Evolutionary conservation across 2,329 filamentous ascomycete species (phyloP), one percentile per base, ranked within the genome.

Genomic region (Epichloe baconii): DNA sequence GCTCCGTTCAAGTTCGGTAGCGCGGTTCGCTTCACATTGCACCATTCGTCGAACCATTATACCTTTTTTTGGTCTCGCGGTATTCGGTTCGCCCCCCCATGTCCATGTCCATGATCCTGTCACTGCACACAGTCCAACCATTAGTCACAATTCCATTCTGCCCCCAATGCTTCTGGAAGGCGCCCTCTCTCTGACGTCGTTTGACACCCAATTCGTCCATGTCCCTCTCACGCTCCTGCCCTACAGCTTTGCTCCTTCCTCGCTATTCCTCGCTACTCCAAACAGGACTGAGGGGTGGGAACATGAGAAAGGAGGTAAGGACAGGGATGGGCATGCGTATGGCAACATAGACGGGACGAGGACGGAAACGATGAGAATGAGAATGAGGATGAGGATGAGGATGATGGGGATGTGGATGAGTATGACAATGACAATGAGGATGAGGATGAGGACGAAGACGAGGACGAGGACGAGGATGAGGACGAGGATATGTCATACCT

Each of bases 401-500:
- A 8, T 7, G 7, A 26, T 8, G 26, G 7, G 26, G 6, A 26
- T 31, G 26, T 10, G 34, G 3, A 38, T 8, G 26, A 3, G 45
- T 0, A 15, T 8, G 21, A 23, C 5, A 5, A 23, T 23, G 21
- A 6, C 1, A 0, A 6, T 6, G 45, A n/a, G 12, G 4, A 7
- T 8, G 45, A 47, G 34, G 3, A 45, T 5, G 15, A 44, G 15
- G 4, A 35, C 17, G 15, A 42, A 34, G 15, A 21, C 3, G 45
- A 37, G 2, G 17, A 7, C 3, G 45, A 47, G 17, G 3, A 40
- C 1, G 19, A 44, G 15, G 3, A 42, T 15, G 5, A 42, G 37
- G 23, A 45, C 12, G 21, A 45, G 41, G 35, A 40, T 44, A 43
- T 44, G 36, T 54, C 60, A 44, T 62, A 62, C 62, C 59, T 65